Base-by-base conservation (phyloP, 805 yeast species). In the Saturnispora besseyi region DNA sequence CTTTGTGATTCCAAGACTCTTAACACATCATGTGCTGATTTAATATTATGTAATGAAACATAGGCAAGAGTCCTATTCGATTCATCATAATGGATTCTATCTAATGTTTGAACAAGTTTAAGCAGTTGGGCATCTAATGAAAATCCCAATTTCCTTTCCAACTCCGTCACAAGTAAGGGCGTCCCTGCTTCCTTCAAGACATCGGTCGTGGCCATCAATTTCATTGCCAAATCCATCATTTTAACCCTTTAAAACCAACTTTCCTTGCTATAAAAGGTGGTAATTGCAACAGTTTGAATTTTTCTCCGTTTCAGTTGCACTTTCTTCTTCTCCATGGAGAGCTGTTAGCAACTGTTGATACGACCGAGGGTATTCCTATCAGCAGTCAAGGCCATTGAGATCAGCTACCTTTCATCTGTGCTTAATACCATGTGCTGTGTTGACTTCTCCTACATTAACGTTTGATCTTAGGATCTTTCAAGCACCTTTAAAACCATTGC, bases 401-500 rank as follows among this genome's bases (percentile, higher is more conserved):
- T 22, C 15, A 26, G 29, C 29, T 36, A 36, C 40, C 40, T 18
- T 36, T 18, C 15, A 18, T 22, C 15, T 32, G 21, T 18, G 40
- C 40, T 21, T 36, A 22, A 18, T 13, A 36, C 40, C 12, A 21
- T 21, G 40, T 36, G 40, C 40, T 38, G 18, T 38, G 42, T 26
- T 38, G 42, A n/a, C 30, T 38, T 24, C 30, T 38, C n/a, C 42
- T 22, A 38, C 15, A 38, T 13, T 8, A 12, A 22, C 12, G 42
- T 38, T n/a, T 36, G 40, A 36, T 36, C 40, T 15, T 11, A 22
- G 18, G 24, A 22, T 18, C 21, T 12, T 36, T 36, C 13, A 21
- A 31, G 46, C 57, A 82, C 79, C 87, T 82, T 84, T 87, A 88
- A 88, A 88, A 88, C 96, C 96, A 88, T 88, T 88, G 96, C 90